Percentiles rank a stretch among this genome's conserved stretches.
Evolutionary conservation across 768 basidiomycete species (phyloP).

Genomic region (Boletus edulis): DNA sequence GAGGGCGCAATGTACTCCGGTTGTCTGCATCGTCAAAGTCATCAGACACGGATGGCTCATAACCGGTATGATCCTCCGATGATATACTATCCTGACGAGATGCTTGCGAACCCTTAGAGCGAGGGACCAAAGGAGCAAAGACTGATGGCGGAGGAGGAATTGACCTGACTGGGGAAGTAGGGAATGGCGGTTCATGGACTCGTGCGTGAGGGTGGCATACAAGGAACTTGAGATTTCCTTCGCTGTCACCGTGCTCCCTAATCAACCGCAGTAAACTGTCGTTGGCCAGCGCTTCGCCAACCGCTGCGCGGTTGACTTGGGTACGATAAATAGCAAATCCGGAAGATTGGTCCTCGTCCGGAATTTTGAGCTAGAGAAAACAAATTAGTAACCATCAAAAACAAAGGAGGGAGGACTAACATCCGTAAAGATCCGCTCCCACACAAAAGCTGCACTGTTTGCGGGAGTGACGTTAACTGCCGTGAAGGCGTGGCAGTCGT

Average conservation of each 20-base stretch:
- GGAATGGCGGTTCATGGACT: constrained; percentile 51
- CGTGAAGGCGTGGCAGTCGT: constrained; percentile 73
- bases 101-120: constrained; percentile 43
- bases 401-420: constrained; percentile 37
- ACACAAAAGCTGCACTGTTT: constrained; percentile 62
- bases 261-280: constrained; percentile 74
- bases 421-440: constrained; percentile 79
- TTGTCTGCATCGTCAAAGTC: constrained; percentile 60
- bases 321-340: constrained; percentile 84
- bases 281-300: constrained; percentile 69
- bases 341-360: constrained; percentile 72
- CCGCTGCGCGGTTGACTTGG: constrained; percentile 76
- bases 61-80: constrained; percentile 62
- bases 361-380: constrained; percentile 62
- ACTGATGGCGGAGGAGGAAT: constrained; percentile 51
- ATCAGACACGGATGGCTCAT: constrained; percentile 58
- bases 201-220: constrained; percentile 63
- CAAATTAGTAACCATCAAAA: constrained; percentile 1
- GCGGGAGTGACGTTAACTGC: constrained; percentile 71
- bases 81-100: constrained; percentile 72
- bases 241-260: constrained; percentile 67
- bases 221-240: constrained; percentile 81
- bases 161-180: constrained; percentile 41
- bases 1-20: constrained; percentile 46
- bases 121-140: constrained; percentile 49